These are phyloP conservation scores for Barbarea vulgaris DNA, from an alignment of 345 rosid genomes.

Conservation along the genomic window DNA sequence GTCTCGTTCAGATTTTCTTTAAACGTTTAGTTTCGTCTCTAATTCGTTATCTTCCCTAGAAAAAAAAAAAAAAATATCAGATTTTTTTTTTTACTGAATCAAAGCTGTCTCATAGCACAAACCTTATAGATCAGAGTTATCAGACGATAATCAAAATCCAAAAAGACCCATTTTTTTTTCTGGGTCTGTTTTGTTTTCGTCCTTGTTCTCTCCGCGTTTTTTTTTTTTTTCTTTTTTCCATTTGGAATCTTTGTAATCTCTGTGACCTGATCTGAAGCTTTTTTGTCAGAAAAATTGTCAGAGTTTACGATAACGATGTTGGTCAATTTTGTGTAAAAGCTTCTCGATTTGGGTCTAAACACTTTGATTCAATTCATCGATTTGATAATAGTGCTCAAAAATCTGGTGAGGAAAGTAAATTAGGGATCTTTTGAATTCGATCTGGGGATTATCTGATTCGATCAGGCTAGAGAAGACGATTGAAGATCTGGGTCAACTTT, in stretches of 20 bases:
- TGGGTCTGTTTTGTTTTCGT: slow-evolving; percentile 6
- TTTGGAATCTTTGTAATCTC: neutral
- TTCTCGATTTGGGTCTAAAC: slow-evolving; percentile 28
- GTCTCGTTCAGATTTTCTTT: slow-evolving; percentile 26
- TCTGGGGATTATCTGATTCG: slow-evolving; percentile 21
- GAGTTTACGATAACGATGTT: slow-evolving; percentile 2
- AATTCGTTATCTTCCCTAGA: slow-evolving; percentile 25
- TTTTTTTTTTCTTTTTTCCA: too few species aligned
- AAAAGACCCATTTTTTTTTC: slow-evolving; percentile 6
- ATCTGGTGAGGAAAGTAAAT: neutral
- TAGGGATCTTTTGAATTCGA: slow-evolving; percentile 28
- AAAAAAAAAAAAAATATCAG: neutral
- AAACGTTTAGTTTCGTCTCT: slow-evolving; percentile 29
- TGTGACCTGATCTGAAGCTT: slow-evolving; percentile 32
- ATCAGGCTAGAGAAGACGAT: slow-evolving; percentile 2
- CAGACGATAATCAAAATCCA: slow-evolving; percentile 25
- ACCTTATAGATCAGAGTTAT: slow-evolving; percentile 24
- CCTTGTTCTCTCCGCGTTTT: slow-evolving; percentile 7
- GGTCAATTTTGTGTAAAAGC: slow-evolving; percentile 22
- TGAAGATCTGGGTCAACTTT: slow-evolving; percentile 41
- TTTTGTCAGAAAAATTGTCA: slow-evolving; percentile 29
- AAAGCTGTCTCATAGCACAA: slow-evolving; percentile 11
- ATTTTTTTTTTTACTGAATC: slow-evolving; percentile 14
- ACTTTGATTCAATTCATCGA: slow-evolving; percentile 3
- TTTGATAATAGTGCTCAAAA: neutral